Evolutionary conservation across 2,329 filamentous ascomycete genomes (phyloP).

Genomic region (Ophiostoma pallidulum): DNA sequence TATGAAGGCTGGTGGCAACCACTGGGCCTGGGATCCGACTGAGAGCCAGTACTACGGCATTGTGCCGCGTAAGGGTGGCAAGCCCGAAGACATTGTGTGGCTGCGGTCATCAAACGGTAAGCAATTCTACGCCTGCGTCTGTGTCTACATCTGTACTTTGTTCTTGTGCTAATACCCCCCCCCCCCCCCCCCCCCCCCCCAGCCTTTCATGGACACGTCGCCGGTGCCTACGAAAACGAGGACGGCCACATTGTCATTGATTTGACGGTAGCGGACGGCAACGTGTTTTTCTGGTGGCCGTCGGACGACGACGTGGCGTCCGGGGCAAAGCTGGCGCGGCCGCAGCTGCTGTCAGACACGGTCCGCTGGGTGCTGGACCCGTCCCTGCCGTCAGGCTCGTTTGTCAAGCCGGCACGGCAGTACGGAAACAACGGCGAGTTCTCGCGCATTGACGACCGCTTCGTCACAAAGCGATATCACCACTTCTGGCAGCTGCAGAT

Average conservation of each 20-base stretch:
- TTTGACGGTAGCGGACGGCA: slow-evolving; percentile 33
- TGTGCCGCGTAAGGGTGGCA: slow-evolving; percentile 39
- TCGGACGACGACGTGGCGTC: slow-evolving; percentile 22
- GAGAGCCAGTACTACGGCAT: slow-evolving; percentile 48
- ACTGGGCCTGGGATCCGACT: slow-evolving; percentile 43
- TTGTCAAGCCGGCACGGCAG: slow-evolving; percentile 26
- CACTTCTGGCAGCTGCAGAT: slow-evolving; percentile 38
- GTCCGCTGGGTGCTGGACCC: slow-evolving; percentile 33
- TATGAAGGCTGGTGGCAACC: slow-evolving; percentile 36
- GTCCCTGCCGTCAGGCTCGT: slow-evolving; percentile 25
- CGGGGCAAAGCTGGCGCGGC: slow-evolving; percentile 19
- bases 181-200: not conserved
- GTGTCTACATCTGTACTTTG: too few relatives aligned
- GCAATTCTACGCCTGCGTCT: too few relatives aligned
- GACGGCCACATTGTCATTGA: slow-evolving; percentile 36
- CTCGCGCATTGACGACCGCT: slow-evolving; percentile 39
- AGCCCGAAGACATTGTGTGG: slow-evolving; percentile 44
- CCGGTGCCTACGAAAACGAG: slow-evolving; percentile 38
- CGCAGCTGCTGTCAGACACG: slow-evolving; percentile 31
- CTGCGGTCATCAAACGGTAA: slow-evolving; percentile 42
- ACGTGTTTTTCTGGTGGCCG: slow-evolving; percentile 38
- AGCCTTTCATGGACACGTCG: slow-evolving; percentile 39
- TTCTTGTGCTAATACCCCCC: not conserved
- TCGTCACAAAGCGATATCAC: slow-evolving; percentile 32
- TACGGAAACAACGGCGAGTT: slow-evolving; percentile 40